Base-by-base conservation (phyloP, 257 asterid genomes). In the Mitragyna speciosa region DNA sequence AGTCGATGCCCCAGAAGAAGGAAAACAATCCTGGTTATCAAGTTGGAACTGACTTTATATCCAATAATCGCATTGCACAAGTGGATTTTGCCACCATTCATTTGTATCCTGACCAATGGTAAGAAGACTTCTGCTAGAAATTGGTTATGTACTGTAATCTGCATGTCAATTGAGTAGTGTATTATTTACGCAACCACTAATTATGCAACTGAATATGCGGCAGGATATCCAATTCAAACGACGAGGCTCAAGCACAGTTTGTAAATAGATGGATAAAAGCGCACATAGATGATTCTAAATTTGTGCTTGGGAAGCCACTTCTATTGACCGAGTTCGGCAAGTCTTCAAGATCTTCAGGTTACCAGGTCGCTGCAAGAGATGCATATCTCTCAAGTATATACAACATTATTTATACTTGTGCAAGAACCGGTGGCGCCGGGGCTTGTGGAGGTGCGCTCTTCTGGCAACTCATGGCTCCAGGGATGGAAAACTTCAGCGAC, bases 71-170 rank as follows among this genome's bases (percentile, higher is more conserved):
- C 33, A 28, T 92, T 24, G 63, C 20, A 5, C 89, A 86, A 26
- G 85, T 92, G 33, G 97, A 93, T 81, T 92, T 93, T 45, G 91
- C 93, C 1, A 89, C 98, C 72, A 88, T 93, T 48, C 98, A 92
- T 66, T 91, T 94, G 58, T 93, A 93, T 75, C 91, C 97, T 0
- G 94, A 89, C 73, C 86, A 82, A 81, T 92, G 95, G 97, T 91
- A 90, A 74, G 5, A 19, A 16, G 56, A 51, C 19, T 4, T 51
- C 14, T 51, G 56, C 20, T 14, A 51, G 20, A 51, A 51, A 51
- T 51, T 14, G 20, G 19, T 12, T 51, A 12, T 20, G 14, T 12
- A 14, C 19, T 51, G 14, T 12, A 51, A 51, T 51, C 20, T 12
- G 56, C 56, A 51, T 51, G 19, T 12, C 5, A 51, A 51, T 1